phyloP scores from a whole-genome alignment of 257 asterid species.

The Forsythia viridissima region DNA sequence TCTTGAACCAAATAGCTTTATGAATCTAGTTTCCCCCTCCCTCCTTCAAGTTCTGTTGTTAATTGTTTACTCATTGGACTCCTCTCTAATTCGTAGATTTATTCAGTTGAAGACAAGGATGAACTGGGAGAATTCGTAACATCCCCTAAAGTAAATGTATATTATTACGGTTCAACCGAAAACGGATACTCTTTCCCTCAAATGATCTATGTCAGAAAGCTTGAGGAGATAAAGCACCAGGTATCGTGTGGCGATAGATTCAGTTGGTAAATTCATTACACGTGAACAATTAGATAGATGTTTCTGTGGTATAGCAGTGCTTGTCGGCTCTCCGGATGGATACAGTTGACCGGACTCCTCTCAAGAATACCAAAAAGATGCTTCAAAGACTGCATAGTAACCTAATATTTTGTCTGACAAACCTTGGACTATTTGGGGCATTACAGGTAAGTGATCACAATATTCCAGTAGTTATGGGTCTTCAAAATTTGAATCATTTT shows the following conservation, averaged over 20 bases:
- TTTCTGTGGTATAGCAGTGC: slow-evolving; percentile 51
- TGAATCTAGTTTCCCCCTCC: neutral
- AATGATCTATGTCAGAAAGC: slow-evolving; percentile 44
- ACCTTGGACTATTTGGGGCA: slow-evolving; percentile 92
- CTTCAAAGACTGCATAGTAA: slow-evolving; percentile 68
- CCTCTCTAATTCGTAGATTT: slow-evolving; percentile 52
- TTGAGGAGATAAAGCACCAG: slow-evolving; percentile 78
- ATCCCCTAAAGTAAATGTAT: slow-evolving; percentile 70
- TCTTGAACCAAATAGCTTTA: neutral
- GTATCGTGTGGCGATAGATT: slow-evolving; percentile 41
- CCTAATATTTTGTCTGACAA: slow-evolving; percentile 71
- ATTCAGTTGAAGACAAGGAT: slow-evolving; percentile 70
- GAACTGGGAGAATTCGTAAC: slow-evolving; percentile 70
- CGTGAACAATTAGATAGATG: slow-evolving; percentile 21
- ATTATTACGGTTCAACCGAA: slow-evolving; percentile 52
- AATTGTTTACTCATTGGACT: slow-evolving; percentile 24
- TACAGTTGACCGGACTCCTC: slow-evolving; percentile 49
- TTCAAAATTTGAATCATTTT: neutral
- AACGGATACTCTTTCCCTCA: slow-evolving; percentile 36
- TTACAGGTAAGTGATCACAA: slow-evolving; percentile 60
- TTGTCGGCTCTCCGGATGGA: slow-evolving; percentile 45
- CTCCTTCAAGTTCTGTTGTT: neutral
- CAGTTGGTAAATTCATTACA: slow-evolving; percentile 23
- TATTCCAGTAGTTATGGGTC: slow-evolving; percentile 15
- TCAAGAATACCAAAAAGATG: slow-evolving; percentile 53